Evolutionary conservation across 371 early-diverging fungal species (phyloP).

Genomic region (Mortierella sp.): DNA sequence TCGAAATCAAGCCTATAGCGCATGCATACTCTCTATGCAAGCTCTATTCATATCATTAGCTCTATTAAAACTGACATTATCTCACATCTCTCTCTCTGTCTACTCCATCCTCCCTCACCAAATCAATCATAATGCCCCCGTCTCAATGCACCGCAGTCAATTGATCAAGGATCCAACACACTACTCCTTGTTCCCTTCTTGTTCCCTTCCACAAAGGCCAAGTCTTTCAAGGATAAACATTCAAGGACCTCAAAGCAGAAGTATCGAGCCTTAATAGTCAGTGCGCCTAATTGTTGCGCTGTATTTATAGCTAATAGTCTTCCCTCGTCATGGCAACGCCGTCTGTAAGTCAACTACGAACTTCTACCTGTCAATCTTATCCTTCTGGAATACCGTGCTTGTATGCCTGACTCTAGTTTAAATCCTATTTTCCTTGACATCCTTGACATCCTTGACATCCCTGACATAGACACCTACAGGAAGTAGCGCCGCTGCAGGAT

Average conservation of each 20-base stretch:
- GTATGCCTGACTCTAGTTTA: not conserved
- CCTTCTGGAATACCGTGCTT: not conserved
- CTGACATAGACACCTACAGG: constrained; percentile 4
- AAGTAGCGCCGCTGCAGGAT: constrained; percentile 2
- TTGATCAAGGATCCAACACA: no score
- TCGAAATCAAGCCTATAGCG: no score
- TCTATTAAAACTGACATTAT: no score
- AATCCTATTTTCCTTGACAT: no score
- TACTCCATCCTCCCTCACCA: no score
- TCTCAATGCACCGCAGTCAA: no score
- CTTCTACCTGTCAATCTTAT: not conserved
- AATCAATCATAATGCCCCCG: no score
- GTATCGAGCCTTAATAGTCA: not conserved
- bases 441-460: no score
- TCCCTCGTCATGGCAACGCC: constrained; percentile 5
- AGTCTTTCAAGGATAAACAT: not conserved
- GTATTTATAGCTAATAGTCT: not conserved
- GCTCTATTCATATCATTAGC: no score
- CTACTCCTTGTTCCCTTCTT: not conserved
- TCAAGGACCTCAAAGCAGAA: not conserved
- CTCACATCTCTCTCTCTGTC: no score
- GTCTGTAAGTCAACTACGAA: constrained; percentile 16
- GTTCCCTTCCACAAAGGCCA: not conserved
- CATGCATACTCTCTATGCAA: no score
- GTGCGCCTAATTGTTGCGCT: not conserved